These are phyloP conservation scores for Camillea tinctor DNA, from an alignment of 2,329 filamentous ascomycete genomes.

Conservation along the genomic window DNA sequence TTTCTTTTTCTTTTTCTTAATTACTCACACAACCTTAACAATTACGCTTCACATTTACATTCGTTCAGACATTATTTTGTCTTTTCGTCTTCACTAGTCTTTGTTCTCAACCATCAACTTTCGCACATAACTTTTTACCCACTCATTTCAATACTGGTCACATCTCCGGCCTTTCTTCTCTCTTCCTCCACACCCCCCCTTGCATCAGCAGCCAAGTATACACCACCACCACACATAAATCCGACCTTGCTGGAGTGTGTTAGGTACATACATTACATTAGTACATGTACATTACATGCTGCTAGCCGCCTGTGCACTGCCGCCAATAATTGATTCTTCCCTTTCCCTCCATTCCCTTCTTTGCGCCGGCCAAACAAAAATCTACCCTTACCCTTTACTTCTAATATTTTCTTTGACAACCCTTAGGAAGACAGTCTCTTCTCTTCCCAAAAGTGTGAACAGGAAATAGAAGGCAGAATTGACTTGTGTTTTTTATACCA, in stretches of 20 bases:
- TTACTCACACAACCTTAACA: no score
- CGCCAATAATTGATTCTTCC: background rate
- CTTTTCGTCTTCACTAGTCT: background rate
- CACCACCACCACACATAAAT: background rate
- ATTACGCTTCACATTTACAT: background rate
- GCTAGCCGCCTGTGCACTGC: background rate
- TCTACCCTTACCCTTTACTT: background rate
- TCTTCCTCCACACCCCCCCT: background rate
- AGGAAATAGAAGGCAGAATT: background rate
- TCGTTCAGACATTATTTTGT: background rate
- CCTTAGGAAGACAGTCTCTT: background rate
- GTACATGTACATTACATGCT: background rate
- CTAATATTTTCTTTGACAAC: background rate
- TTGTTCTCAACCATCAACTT: no score
- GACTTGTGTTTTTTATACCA: background rate
- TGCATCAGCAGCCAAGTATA: background rate
- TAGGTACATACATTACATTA: no score
- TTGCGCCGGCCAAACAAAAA: background rate
- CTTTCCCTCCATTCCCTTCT: background rate
- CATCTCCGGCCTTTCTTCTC: background rate
- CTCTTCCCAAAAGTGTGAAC: background rate
- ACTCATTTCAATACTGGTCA: background rate
- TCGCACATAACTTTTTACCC: no score
- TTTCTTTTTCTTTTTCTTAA: no score
- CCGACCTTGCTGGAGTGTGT: no score